Conservation (phyloP, 106 monocot genomes). For the Vanilla planifolia region DNA sequence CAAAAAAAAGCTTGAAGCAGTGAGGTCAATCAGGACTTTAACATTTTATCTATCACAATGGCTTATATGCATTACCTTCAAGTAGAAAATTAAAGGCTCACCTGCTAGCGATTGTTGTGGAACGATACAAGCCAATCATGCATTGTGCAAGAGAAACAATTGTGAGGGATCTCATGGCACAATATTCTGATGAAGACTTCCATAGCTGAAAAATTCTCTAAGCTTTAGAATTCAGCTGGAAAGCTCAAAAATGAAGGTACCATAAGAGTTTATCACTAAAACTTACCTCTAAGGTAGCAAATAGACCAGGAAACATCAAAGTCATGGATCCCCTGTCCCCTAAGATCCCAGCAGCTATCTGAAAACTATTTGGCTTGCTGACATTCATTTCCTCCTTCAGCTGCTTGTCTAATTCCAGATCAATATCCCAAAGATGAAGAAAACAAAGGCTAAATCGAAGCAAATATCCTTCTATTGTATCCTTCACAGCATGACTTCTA, state of each 20-base stretch:
- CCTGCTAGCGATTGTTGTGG: slow-evolving; percentile 72
- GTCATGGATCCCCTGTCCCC: slow-evolving; percentile 86
- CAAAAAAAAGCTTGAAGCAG: too few relatives aligned
- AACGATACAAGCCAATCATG: slow-evolving; percentile 72
- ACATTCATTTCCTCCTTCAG: slow-evolving; percentile 73
- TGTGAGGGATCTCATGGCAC: slow-evolving; percentile 88
- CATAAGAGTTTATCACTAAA: slow-evolving; percentile 5
- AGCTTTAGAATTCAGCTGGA: slow-evolving; percentile 1
- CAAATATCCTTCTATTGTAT: slow-evolving; percentile 47
- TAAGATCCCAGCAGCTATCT: slow-evolving; percentile 52
- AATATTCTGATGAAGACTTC: slow-evolving; percentile 87
- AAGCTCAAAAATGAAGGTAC: not conserved
- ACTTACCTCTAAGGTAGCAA: slow-evolving; percentile 70
- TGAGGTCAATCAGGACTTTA: too few relatives aligned
- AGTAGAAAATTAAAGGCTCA: slow-evolving; percentile 15
- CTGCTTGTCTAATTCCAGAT: slow-evolving; percentile 72
- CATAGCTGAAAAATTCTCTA: slow-evolving; percentile 68
- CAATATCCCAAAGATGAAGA: slow-evolving; percentile 89
- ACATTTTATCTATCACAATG: not conserved
- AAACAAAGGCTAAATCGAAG: slow-evolving; percentile 80
- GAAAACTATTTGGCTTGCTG: slow-evolving; percentile 56
- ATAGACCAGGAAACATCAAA: slow-evolving; percentile 74
- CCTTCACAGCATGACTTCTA: slow-evolving; percentile 24
- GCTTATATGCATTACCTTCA: not conserved
- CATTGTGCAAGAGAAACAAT: slow-evolving; percentile 94